phyloP scores from a whole-genome alignment of 208 protist genomes.

The Leishmania arabica region DNA sequence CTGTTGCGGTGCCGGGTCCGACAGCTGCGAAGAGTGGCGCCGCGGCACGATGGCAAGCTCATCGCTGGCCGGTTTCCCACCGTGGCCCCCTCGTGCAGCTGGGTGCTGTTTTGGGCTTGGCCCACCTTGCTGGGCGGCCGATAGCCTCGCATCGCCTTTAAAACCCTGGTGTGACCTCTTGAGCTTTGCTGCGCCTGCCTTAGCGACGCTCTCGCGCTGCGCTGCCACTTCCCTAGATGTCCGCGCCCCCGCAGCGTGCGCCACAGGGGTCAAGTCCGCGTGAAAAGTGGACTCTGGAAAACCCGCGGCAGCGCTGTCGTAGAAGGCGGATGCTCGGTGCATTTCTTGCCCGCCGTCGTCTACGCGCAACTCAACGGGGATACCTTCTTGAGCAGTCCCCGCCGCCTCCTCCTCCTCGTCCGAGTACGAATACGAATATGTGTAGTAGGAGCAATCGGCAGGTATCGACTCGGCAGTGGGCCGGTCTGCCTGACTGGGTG shows the following conservation, averaged over 20 bases:
- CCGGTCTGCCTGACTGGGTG: not conserved
- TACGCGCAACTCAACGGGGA: not conserved
- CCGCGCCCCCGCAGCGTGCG: not conserved
- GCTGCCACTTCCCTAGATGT: no score
- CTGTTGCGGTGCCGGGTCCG: not conserved
- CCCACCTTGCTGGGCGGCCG: not conserved
- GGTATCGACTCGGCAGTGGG: not conserved
- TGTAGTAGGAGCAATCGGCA: constrained; percentile 27
- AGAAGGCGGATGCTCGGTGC: not conserved
- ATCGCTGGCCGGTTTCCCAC: no score
- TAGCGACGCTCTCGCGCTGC: no score
- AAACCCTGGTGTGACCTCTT: not conserved
- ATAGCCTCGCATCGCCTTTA: not conserved
- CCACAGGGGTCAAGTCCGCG: not conserved
- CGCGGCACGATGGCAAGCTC: not conserved
- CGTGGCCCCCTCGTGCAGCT: no score
- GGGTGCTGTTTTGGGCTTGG: not conserved
- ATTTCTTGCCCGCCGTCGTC: not conserved
- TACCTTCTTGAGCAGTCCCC: not conserved
- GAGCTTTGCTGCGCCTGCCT: not conserved
- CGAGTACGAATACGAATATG: constrained; percentile 20
- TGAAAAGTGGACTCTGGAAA: not conserved
- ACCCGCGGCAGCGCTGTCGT: not conserved
- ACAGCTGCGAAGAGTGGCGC: not conserved
- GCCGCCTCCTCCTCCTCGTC: not conserved